These are phyloP conservation scores for Aspergillus persii DNA, from an alignment of 2,329 filamentous ascomycete genomes.

Conservation along the genomic window DNA sequence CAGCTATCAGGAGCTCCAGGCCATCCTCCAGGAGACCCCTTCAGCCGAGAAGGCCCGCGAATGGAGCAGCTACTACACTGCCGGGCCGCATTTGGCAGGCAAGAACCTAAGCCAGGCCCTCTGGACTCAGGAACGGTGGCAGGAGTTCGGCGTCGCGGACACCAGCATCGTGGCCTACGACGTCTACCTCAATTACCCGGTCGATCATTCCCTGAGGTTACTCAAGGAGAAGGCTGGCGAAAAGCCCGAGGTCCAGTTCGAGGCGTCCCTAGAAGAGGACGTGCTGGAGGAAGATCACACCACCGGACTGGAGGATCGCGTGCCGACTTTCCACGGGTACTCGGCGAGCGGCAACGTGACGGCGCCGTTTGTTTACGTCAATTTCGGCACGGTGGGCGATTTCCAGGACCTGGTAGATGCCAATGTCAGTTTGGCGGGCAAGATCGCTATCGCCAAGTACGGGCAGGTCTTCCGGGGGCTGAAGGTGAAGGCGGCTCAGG, in stretches of 20 bases:
- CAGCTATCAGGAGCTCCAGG: constrained; percentile 54
- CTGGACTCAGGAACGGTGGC: constrained; percentile 74
- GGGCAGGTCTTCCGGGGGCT: constrained; percentile 83
- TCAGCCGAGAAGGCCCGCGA: constrained; percentile 58
- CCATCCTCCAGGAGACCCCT: constrained; percentile 55
- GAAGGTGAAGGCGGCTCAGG: constrained; percentile 89
- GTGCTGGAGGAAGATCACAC: constrained; percentile 80
- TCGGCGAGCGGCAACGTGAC: constrained; percentile 91
- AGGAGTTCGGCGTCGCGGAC: constrained; percentile 64
- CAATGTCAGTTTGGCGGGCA: constrained; percentile 73
- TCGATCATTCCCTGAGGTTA: constrained; percentile 67
- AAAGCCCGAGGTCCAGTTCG: constrained; percentile 62
- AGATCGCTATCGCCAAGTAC: constrained; percentile 84
- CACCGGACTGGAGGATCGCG: constrained; percentile 65
- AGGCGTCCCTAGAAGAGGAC: constrained; percentile 81
- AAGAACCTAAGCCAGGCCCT: constrained; percentile 73
- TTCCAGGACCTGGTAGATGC: constrained; percentile 77
- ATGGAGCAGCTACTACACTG: constrained; percentile 76
- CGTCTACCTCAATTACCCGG: constrained; percentile 74
- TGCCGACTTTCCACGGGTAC: constrained; percentile 94
- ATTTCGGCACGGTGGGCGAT: constrained; percentile 84
- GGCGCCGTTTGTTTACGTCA: constrained; percentile 80
- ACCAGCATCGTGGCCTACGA: constrained; percentile 66
- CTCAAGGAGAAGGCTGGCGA: constrained; percentile 52
- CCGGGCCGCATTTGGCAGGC: constrained; percentile 72